A percentile compares a stretch with the other conserved stretches of the same genome.
These are phyloP conservation scores for Nitzschia sp. DNA, from an alignment of 108 stramenopile genomes.

Conservation along the genomic window DNA sequence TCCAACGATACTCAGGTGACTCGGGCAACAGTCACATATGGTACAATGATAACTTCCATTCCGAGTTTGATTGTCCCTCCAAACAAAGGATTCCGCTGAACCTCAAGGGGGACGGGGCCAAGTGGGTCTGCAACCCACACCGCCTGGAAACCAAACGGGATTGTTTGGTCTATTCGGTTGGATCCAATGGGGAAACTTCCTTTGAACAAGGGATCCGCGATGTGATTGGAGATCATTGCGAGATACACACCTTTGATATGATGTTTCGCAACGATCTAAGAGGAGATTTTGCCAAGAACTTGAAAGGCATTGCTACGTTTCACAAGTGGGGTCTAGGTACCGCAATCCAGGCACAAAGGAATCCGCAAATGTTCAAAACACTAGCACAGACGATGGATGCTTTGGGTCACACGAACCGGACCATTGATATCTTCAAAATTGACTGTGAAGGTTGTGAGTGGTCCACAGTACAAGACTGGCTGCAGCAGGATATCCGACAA, in stretches of 20 bases:
- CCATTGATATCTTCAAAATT: slow-evolving; percentile 56
- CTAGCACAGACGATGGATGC: slow-evolving; percentile 31
- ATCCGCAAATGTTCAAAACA: slow-evolving; percentile 31
- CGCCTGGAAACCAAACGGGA: slow-evolving; percentile 3
- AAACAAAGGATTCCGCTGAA: no score
- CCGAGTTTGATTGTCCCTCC: no score
- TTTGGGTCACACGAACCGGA: slow-evolving; percentile 31
- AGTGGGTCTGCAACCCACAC: slow-evolving; percentile 47
- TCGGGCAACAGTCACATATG: slow-evolving; percentile 7
- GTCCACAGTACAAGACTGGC: slow-evolving; percentile 43
- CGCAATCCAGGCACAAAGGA: background rate
- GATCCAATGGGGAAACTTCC: slow-evolving; percentile 25
- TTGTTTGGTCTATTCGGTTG: slow-evolving; percentile 43
- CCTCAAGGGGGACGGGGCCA: background rate
- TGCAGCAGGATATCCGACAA: slow-evolving; percentile 35
- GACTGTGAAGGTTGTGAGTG: slow-evolving; percentile 57
- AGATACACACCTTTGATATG: slow-evolving; percentile 58
- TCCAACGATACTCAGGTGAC: no score
- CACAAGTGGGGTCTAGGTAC: slow-evolving; percentile 43
- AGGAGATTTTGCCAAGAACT: slow-evolving; percentile 6
- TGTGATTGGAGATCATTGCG: slow-evolving; percentile 23
- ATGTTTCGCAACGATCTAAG: slow-evolving; percentile 25
- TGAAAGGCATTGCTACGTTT: background rate
- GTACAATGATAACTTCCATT: no score
- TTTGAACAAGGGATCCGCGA: slow-evolving; percentile 31